phyloP scores from a whole-genome alignment of 2,329 filamentous ascomycete species.

The Colletotrichum viniferum region DNA sequence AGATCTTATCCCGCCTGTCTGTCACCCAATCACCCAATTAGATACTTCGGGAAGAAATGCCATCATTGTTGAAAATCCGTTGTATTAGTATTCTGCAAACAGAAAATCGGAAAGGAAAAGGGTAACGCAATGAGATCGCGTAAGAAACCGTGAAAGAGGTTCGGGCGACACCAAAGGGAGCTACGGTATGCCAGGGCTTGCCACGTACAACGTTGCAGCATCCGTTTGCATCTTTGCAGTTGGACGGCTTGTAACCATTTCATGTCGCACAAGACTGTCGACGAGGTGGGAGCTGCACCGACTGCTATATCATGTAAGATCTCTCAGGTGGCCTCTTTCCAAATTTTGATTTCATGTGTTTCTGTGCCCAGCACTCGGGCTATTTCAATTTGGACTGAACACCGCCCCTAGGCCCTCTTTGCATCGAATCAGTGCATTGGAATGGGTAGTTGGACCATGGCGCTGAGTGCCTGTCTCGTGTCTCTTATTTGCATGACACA shows the following conservation, averaged over 20 bases:
- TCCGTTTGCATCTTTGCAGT: neutral
- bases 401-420: neutral
- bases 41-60: neutral
- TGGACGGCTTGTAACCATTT: rapidly evolving
- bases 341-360: neutral
- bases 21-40: neutral
- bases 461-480: rapidly evolving
- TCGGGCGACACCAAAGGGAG: neutral
- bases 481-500: neutral
- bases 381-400: rapidly evolving
- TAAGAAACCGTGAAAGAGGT: rapidly evolving
- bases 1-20: rapidly evolving
- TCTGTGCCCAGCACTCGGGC: neutral
- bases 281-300: rapidly evolving
- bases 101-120: neutral
- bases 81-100: rapidly evolving
- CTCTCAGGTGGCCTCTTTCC: neutral
- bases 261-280: neutral
- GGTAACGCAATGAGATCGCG: rapidly evolving
- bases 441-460: neutral
- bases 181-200: rapidly evolving
- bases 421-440: neutral
- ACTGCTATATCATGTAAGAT: rapidly evolving
- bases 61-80: neutral
- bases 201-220: neutral